Base-by-base conservation (phyloP, 495 filamentous ascomycete genomes). In the Penicillium manginii region DNA sequence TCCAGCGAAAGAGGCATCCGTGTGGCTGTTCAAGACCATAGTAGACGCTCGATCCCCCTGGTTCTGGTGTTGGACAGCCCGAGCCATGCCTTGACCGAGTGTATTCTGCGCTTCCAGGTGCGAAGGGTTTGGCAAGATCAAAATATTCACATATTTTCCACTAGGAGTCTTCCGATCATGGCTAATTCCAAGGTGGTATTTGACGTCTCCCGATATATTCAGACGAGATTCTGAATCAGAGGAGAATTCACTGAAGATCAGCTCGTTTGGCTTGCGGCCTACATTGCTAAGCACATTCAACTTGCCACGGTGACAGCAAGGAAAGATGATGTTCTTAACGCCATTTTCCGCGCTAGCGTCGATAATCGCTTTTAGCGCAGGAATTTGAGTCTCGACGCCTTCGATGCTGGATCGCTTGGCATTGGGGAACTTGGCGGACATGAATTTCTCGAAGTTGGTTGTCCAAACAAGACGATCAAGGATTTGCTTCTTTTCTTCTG, bases 401-500 rank as follows among this genome's bases (percentile, higher is more conserved):
- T 98, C 94, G n/a, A 98, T 84, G 76, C 94, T 96, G 76, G 98
- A 98, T 63, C 94, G 88, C 84, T 98, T 98, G 80, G 98, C 94
- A 76, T 98, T 98, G 68, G 96, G 96, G 80, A 96, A 98, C 76
- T 98, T 98, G 54, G 91, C 96, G 23, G 93, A 85, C 59, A 96
- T 76, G 84, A 98, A 98, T 47, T 83, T 75, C 75, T 98, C 94
- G 72, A 98, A 98, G 76, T 88, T 97, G 59, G 91, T 92, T 72
- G 88, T 91, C 94, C 94, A 98, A 73, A 98, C 98, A 43, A 98
- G 79, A 72, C 94, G 93, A 73, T 98, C 94, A 60, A 98, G 83
- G 60, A 98, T 97, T 60, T 96, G 84, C 60, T 96, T 90, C 84
- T 97, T 97, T 78, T 98, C 94, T 73, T 97, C 93, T 40, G 93